phyloP scores from a whole-genome alignment of 2,329 filamentous ascomycete genomes.

The Penicillium polonicum region DNA sequence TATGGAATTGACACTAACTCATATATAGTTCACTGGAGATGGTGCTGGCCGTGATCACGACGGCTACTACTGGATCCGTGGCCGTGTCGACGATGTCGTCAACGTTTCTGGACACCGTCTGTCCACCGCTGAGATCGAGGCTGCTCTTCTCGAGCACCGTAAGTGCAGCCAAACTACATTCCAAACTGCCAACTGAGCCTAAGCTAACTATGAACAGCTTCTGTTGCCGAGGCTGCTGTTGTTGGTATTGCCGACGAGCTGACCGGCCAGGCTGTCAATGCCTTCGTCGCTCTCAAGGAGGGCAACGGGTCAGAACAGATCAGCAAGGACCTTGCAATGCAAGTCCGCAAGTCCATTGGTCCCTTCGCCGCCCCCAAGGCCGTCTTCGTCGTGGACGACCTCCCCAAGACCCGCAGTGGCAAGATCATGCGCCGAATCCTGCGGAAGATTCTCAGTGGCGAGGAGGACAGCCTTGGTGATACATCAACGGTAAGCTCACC shows the following conservation, averaged over 20 bases:
- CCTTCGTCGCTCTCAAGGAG: slow-evolving; percentile 91
- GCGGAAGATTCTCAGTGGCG: slow-evolving; percentile 93
- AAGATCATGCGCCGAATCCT: slow-evolving; percentile 99
- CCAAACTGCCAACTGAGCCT: neutral
- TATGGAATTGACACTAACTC: neutral
- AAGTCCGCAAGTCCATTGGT: slow-evolving; percentile 95
- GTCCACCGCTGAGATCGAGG: slow-evolving; percentile 97
- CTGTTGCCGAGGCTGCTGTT: slow-evolving; percentile 88
- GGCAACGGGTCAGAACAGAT: slow-evolving; percentile 74
- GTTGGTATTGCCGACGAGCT: slow-evolving; percentile 92
- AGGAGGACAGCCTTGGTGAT: slow-evolving; percentile 95
- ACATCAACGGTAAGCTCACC: slow-evolving; percentile 72
- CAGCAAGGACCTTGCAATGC: slow-evolving; percentile 88
- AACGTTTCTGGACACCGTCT: slow-evolving; percentile 96
- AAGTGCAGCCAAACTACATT: slow-evolving; percentile 26
- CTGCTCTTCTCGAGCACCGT: slow-evolving; percentile 88
- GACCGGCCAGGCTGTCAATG: slow-evolving; percentile 95
- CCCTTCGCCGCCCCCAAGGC: slow-evolving; percentile 96
- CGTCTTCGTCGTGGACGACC: slow-evolving; percentile 84
- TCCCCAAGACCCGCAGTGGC: slow-evolving; percentile 94
- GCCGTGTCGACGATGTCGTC: slow-evolving; percentile 96
- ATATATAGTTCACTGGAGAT: slow-evolving; percentile 58
- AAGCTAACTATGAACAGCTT: slow-evolving; percentile 28
- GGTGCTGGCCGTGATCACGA: slow-evolving; percentile 95
- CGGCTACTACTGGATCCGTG: slow-evolving; percentile 99